Evolutionary conservation across 2,329 filamentous ascomycete genomes (phyloP), one percentile per base, ranked within the genome.

Genomic region (Grosmannia serpens): DNA sequence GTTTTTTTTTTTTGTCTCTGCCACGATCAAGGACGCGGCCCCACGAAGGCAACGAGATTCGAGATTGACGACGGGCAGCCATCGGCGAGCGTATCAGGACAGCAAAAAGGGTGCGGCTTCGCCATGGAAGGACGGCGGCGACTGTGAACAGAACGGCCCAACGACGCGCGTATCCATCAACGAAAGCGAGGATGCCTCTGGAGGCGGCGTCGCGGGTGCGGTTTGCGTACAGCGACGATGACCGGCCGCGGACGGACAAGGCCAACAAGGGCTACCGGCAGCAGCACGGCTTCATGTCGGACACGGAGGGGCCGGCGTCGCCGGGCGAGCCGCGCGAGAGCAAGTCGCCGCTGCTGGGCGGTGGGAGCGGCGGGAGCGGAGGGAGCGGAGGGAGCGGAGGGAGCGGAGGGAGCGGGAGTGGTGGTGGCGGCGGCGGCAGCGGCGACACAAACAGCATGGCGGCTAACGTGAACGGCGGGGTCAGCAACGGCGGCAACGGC

Each of bases 131-230:
- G 2, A 11, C 24, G 22, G 4, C 22, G 46, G 33, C 31, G 8
- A 11, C 27, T 17, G 22, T 35, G 31, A 24, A 52, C n/a, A 31
- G 20, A 31, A 15, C 24, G 11, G 26, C 20, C 13, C 20, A 29
- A 7, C 50, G 5, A 49, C 11, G 22, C n/a, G 20, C 13, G 13
- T 26, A 11, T 13, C 22, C 3, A 26, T 13, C 22, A 10, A 26
- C 24, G 9, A 13, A 11, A 47, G 22, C 38, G 38, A 44, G 24
- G 46, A 72, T 72, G 70, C 64, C 70, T 66, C 68, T 74, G 65
- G 80, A 84, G 62, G 69, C 75, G 41, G 80, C 80, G 13, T 27
- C 22, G 11, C 77, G 80, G 62, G 79, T 84, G 62, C 78, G 81
- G 63, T 84, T 84, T 65, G 78, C 77, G 52, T 74, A 76, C 60